These are phyloP conservation scores for Casaregolazyma lundiana DNA, from an alignment of 1,139 yeast genomes.

Conservation along the genomic window DNA sequence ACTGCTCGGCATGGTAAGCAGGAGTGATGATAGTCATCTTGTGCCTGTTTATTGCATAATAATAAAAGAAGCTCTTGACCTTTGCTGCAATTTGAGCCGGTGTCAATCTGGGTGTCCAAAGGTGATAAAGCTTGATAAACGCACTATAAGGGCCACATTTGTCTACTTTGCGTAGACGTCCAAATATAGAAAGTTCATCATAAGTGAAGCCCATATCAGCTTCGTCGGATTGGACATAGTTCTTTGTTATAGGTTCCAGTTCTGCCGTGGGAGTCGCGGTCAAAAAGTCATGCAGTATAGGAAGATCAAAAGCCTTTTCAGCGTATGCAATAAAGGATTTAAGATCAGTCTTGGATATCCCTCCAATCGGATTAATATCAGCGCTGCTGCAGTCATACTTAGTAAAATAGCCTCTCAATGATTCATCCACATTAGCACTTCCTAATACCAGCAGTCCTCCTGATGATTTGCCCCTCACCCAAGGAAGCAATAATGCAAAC, in stretches of 20 bases:
- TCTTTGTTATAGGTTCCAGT: constrained; percentile 87
- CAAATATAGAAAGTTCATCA: constrained; percentile 86
- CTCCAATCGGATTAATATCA: constrained; percentile 96
- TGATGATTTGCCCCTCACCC: constrained; percentile 70
- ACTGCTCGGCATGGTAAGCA: constrained; percentile 94
- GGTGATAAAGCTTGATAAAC: constrained; percentile 84
- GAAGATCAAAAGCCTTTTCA: constrained; percentile 59
- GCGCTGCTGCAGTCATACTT: constrained; percentile 97
- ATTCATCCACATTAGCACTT: constrained; percentile 97
- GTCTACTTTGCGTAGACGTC: constrained; percentile 84
- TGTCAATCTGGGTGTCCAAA: constrained; percentile 81
- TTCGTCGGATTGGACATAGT: constrained; percentile 93
- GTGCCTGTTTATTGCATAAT: constrained; percentile 90
- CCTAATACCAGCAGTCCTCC: constrained; percentile 89
- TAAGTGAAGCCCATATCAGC: constrained; percentile 98
- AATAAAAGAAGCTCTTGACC: constrained; percentile 88
- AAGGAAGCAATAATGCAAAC: constrained; percentile 91
- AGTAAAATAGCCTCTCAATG: constrained; percentile 89
- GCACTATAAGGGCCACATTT: constrained; percentile 95
- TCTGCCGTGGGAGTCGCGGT: constrained; percentile 97
- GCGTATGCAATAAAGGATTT: constrained; percentile 84
- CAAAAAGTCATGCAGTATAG: constrained; percentile 70
- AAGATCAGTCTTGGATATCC: constrained; percentile 89
- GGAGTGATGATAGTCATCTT: constrained; percentile 97
- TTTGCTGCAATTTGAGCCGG: constrained; percentile 86